These are phyloP conservation scores for Xylariomycetidae sp. DNA, from an alignment of 2,329 filamentous ascomycete species.

Conservation along the genomic window DNA sequence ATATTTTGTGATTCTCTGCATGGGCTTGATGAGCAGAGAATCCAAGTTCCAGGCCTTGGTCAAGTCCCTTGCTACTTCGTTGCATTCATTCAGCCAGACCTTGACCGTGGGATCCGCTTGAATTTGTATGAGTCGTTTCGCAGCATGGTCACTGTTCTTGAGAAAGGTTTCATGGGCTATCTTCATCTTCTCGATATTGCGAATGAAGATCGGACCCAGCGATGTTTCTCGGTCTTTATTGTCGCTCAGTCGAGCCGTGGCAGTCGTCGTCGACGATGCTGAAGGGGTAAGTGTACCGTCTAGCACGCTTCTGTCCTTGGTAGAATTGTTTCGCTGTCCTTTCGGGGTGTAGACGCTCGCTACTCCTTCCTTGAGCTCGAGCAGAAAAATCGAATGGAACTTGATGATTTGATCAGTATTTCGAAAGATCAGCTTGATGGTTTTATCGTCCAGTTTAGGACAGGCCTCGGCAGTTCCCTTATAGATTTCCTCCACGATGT, in stretches of 20 bases:
- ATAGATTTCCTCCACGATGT: slow-evolving; percentile 95
- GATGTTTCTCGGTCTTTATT: slow-evolving; percentile 47
- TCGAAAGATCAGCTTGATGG: slow-evolving; percentile 85
- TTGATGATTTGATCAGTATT: slow-evolving; percentile 88
- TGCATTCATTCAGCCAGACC: slow-evolving; percentile 92
- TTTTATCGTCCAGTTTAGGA: slow-evolving; percentile 73
- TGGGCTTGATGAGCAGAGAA: slow-evolving; percentile 93
- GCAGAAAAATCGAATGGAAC: slow-evolving; percentile 77
- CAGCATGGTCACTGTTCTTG: slow-evolving; percentile 58
- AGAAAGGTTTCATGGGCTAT: slow-evolving; percentile 57
- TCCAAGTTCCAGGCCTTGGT: slow-evolving; percentile 94
- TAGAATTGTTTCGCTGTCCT: slow-evolving; percentile 34
- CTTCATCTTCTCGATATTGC: slow-evolving; percentile 58
- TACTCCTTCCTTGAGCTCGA: slow-evolving; percentile 74
- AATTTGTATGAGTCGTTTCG: slow-evolving; percentile 57
- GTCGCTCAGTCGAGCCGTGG: slow-evolving; percentile 42
- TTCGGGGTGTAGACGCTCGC: slow-evolving; percentile 72
- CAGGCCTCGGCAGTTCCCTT: slow-evolving; percentile 85
- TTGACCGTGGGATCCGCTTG: slow-evolving; percentile 60
- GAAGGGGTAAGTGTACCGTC: slow-evolving; percentile 27
- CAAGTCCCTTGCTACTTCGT: slow-evolving; percentile 84
- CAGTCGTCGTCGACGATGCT: slow-evolving; percentile 28
- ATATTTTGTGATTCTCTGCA: slow-evolving; percentile 92
- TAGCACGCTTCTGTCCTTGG: slow-evolving; percentile 36
- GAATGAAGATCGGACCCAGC: slow-evolving; percentile 50